Percentiles rank a stretch among this genome's conserved stretches.
Evolutionary conservation across 352 stramenopile genomes (phyloP).

Genomic region (Albugo candida): DNA sequence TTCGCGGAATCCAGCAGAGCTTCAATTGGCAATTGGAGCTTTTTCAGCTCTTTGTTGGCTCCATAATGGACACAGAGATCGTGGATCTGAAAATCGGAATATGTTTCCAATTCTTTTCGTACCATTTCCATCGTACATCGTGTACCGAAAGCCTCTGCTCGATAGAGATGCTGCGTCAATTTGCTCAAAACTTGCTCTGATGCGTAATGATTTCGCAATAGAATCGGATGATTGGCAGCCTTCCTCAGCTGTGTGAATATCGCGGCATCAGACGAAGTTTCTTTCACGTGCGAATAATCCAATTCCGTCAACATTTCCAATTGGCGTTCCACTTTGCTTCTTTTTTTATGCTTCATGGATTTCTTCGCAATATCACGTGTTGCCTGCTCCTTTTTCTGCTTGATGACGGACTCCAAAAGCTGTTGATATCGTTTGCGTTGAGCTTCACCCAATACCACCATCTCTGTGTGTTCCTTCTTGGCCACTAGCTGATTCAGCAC

Average conservation of each 20-base stretch:
- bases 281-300: slow-evolving; percentile 1
- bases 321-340: slow-evolving; percentile 20
- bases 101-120: slow-evolving; percentile 83
- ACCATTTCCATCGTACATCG: slow-evolving; percentile 73
- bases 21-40: slow-evolving; percentile 73
- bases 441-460: slow-evolving; percentile 49
- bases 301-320: slow-evolving; percentile 20
- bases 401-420: slow-evolving; percentile 41
- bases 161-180: slow-evolving; percentile 67
- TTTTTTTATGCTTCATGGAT: slow-evolving; percentile 34
- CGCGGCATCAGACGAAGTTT: slow-evolving; percentile 16
- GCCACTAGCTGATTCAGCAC: slow-evolving; percentile 83
- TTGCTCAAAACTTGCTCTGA: slow-evolving; percentile 49
- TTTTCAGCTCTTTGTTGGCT: slow-evolving; percentile 50
- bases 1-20: slow-evolving; percentile 88
- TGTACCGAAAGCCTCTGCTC: slow-evolving; percentile 62
- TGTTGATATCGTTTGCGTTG: slow-evolving; percentile 81
- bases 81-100: slow-evolving; percentile 93
- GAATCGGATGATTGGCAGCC: slow-evolving; percentile 91
- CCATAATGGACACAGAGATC: slow-evolving; percentile 81
- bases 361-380: slow-evolving; percentile 27
- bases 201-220: slow-evolving; percentile 78
- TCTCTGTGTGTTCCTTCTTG: slow-evolving; percentile 72
- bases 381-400: slow-evolving; percentile 26
- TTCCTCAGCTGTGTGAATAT: slow-evolving; percentile 96